Evolutionary conservation across 2,329 filamentous ascomycete species (phyloP).

Genomic region (Metarhizium humberi): DNA sequence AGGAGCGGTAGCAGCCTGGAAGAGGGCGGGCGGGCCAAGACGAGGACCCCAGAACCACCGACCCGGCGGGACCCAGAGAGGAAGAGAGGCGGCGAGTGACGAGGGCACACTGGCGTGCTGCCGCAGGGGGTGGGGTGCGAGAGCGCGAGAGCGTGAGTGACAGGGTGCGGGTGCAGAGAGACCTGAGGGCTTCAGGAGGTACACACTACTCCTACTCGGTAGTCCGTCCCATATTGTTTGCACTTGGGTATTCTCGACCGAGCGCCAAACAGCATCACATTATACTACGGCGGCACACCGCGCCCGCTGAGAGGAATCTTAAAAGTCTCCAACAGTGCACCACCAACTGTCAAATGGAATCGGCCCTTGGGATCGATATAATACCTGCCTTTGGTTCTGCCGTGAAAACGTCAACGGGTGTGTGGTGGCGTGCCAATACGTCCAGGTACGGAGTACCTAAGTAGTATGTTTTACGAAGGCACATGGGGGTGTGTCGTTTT

Average conservation of each 20-base stretch:
- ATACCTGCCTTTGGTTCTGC: too few relatives aligned
- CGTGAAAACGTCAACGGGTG: too few relatives aligned
- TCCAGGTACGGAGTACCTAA: background rate
- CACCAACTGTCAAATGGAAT: too few relatives aligned
- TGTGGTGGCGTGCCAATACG: too few relatives aligned
- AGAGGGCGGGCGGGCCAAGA: conserved; percentile 3
- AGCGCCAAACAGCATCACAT: too few relatives aligned
- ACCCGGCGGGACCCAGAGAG: background rate
- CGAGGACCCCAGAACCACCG: conserved; percentile 4
- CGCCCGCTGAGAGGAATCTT: too few relatives aligned
- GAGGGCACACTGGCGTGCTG: background rate
- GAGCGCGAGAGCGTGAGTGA: background rate
- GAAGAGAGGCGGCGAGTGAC: background rate
- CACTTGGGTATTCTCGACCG: background rate
- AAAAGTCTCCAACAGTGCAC: too few relatives aligned
- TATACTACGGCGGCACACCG: too few relatives aligned
- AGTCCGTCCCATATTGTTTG: background rate
- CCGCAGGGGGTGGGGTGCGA: background rate
- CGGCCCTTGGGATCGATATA: too few relatives aligned
- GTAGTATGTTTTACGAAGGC: background rate
- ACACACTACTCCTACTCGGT: too few relatives aligned
- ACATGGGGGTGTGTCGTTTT: background rate
- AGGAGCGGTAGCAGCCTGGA: conserved; percentile 3
- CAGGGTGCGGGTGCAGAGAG: background rate
- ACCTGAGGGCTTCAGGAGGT: background rate